A percentile compares a stretch with the other conserved stretches of the same genome.
Evolutionary conservation across 352 stramenopile species (phyloP).

Genomic region (Phytopythium kandeliae): DNA sequence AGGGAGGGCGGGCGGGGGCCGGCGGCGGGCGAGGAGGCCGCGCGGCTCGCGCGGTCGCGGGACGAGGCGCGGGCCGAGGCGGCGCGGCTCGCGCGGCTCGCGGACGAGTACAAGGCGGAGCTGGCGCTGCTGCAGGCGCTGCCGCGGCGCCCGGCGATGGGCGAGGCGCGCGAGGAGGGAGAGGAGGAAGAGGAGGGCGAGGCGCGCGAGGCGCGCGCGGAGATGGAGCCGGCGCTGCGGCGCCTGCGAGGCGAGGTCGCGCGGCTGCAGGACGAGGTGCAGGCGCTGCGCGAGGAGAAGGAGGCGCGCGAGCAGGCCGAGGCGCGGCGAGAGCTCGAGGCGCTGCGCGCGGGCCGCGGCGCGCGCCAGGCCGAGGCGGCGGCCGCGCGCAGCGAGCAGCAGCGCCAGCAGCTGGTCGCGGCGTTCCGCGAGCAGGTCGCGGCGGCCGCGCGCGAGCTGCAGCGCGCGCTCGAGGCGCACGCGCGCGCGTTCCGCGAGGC

Average conservation of each 20-base stretch:
- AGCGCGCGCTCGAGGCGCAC: conserved; percentile 51
- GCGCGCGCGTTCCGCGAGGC: conserved; percentile 53
- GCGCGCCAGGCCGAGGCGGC: conserved; percentile 35
- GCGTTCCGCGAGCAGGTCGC: conserved; percentile 34
- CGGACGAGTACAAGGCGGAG: background rate
- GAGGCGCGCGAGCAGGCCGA: conserved; percentile 17
- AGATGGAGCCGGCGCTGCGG: conserved; percentile 4
- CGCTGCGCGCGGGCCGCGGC: conserved; percentile 24
- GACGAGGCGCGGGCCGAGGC: conserved; percentile 3
- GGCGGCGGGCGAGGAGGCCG: background rate
- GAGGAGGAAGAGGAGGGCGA: background rate
- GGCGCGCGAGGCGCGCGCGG: no score
- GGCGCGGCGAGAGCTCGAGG: conserved; percentile 19
- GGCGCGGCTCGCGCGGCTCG: background rate
- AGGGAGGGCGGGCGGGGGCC: background rate
- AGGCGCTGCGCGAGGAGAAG: conserved; percentile 25
- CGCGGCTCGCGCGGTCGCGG: background rate
- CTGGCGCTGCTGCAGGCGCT: background rate
- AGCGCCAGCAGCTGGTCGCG: conserved; percentile 28
- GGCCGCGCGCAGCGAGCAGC: conserved; percentile 27
- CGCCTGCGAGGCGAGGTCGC: conserved; percentile 2
- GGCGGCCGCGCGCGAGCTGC: conserved; percentile 36
- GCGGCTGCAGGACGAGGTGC: conserved; percentile 16
- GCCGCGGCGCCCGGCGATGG: background rate
- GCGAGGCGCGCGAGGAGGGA: no score